Evolutionary conservation across 2,329 filamentous ascomycete genomes (phyloP).

Genomic region (Penicillium sp.): DNA sequence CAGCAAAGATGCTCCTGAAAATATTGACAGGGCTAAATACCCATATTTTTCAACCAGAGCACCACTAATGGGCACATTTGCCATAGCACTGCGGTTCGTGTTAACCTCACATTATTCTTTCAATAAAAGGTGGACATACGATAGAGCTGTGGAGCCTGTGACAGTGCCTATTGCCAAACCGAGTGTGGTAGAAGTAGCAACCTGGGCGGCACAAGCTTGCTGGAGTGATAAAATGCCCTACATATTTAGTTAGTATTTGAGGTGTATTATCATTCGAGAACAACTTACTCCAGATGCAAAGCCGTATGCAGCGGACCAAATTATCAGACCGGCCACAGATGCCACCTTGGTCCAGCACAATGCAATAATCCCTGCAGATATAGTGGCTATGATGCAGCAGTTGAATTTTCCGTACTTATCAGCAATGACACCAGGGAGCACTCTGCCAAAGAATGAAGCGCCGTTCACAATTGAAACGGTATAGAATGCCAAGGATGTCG

Average conservation of each 20-base stretch:
- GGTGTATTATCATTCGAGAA: background rate
- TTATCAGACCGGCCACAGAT: slow-evolving; percentile 44
- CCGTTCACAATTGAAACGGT: slow-evolving; percentile 41
- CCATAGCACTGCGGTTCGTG: slow-evolving; percentile 33
- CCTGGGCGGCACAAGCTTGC: slow-evolving; percentile 45
- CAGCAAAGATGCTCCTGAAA: slow-evolving; percentile 33
- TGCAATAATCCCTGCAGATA: slow-evolving; percentile 39
- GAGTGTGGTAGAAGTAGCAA: slow-evolving; percentile 40
- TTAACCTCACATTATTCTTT: background rate
- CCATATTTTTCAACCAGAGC: slow-evolving; percentile 39
- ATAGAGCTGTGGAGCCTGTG: slow-evolving; percentile 43
- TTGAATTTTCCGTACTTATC: slow-evolving; percentile 38
- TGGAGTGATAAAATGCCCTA: slow-evolving; percentile 50
- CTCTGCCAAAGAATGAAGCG: slow-evolving; percentile 38
- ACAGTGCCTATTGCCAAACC: slow-evolving; percentile 46
- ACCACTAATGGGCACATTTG: slow-evolving; percentile 45
- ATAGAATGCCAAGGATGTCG: slow-evolving; percentile 36
- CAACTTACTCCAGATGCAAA: slow-evolving; percentile 46
- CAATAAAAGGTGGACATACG: slow-evolving; percentile 32
- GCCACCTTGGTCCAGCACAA: slow-evolving; percentile 48
- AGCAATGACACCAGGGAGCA: slow-evolving; percentile 37
- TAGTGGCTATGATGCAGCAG: slow-evolving; percentile 29
- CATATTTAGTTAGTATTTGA: background rate
- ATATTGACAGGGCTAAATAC: slow-evolving; percentile 44
- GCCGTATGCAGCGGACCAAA: slow-evolving; percentile 47